These are phyloP conservation scores for Citrullus mucosospermus DNA, from an alignment of 306 rosid genomes.

Conservation along the genomic window DNA sequence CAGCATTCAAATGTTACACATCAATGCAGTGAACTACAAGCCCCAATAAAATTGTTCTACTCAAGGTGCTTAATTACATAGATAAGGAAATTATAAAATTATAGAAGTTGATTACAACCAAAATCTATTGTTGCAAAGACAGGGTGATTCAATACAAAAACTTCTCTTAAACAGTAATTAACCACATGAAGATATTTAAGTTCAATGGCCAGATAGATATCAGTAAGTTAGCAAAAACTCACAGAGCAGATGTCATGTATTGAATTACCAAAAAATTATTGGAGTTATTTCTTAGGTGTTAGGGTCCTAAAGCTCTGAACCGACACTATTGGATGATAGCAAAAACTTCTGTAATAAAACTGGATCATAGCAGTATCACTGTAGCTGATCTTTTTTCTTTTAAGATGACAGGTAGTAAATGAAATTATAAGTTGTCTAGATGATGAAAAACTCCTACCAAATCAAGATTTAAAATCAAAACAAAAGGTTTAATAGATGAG, in stretches of 20 bases:
- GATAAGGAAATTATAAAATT: background rate
- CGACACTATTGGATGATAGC: background rate
- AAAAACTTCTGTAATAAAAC: background rate
- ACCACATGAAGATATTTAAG: background rate
- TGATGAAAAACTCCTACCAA: background rate
- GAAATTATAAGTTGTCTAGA: background rate
- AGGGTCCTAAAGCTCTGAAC: background rate
- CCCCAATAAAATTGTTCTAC: background rate
- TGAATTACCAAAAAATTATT: background rate
- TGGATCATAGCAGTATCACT: background rate
- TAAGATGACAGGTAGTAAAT: background rate
- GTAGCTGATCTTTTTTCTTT: background rate
- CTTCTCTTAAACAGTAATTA: background rate
- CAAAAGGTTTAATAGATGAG: background rate
- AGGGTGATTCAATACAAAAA: background rate
- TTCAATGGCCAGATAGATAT: background rate
- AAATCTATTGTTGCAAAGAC: background rate
- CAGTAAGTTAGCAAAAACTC: background rate
- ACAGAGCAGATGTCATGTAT: background rate
- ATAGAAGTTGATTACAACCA: background rate
- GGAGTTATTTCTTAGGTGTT: background rate
- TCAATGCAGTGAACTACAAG: background rate
- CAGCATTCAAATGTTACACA: background rate
- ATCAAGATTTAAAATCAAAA: background rate
- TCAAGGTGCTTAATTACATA: background rate